Conservation (phyloP, 1,139 yeast species). For the Debaryomyces sp. region DNA sequence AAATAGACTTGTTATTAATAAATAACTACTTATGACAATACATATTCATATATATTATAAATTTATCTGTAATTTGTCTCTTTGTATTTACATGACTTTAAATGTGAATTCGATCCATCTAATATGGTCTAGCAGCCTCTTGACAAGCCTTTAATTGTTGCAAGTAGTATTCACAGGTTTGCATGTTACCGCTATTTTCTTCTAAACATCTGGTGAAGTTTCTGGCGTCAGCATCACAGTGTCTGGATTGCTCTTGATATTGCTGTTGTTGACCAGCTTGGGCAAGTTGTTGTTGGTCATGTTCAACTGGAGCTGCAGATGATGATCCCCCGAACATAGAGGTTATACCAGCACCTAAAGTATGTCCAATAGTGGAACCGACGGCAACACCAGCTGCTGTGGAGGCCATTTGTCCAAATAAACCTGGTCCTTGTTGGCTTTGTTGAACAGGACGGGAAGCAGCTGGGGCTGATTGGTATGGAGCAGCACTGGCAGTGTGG, state of each 20-base stretch:
- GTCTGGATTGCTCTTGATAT: conserved; percentile 52
- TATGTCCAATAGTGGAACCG: conserved; percentile 96
- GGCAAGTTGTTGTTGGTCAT: conserved; percentile 43
- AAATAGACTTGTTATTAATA: conserved; percentile 3
- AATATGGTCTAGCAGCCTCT: conserved; percentile 85
- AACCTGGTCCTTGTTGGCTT: conserved; percentile 62
- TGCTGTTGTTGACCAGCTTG: conserved; percentile 39
- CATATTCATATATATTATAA: conserved; percentile 4
- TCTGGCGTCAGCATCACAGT: conserved; percentile 92
- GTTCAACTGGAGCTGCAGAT: conserved; percentile 54
- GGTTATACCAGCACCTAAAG: conserved; percentile 92
- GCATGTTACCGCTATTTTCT: conserved; percentile 94
- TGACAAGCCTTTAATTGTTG: conserved; percentile 98
- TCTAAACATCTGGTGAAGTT: conserved; percentile 93
- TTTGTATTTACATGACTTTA: conserved; percentile 7
- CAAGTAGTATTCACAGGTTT: conserved; percentile 92
- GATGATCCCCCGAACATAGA: conserved; percentile 87
- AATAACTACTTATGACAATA: background rate
- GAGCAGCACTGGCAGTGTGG: conserved; percentile 72
- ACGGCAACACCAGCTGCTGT: conserved; percentile 99
- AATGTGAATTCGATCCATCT: conserved; percentile 15
- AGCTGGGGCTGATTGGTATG: conserved; percentile 41
- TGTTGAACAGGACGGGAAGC: conserved; percentile 47
- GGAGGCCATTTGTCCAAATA: conserved; percentile 96
- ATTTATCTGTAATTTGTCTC: background rate